A percentile compares a stretch with the other conserved stretches of the same genome.
Evolutionary conservation across 2,329 filamentous ascomycete genomes (phyloP).

Genomic region (Pestalotiopsis sp.): DNA sequence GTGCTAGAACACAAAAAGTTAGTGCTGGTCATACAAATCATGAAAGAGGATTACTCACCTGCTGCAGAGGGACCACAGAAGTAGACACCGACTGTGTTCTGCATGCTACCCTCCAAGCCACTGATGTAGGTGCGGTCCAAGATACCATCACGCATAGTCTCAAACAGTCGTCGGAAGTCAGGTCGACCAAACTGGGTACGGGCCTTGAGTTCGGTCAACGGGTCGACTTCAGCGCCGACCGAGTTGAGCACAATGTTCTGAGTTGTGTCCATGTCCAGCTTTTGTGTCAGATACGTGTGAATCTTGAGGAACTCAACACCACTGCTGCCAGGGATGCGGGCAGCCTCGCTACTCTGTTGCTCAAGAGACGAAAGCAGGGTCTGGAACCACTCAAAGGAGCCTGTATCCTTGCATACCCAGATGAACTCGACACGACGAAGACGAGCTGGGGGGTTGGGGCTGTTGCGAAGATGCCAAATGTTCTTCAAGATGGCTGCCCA

Average conservation of each 20-base stretch:
- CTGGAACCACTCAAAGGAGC: conserved; percentile 99
- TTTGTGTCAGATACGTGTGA: conserved; percentile 96
- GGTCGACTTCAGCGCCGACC: conserved; percentile 85
- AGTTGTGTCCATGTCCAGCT: conserved; percentile 86
- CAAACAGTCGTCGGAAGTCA: conserved; percentile 81
- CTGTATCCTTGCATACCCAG: conserved; percentile 96
- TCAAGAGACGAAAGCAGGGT: conserved; percentile 89
- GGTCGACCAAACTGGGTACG: conserved; percentile 95
- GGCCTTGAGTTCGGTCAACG: conserved; percentile 85
- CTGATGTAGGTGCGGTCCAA: conserved; percentile 82
- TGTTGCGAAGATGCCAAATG: conserved; percentile 94
- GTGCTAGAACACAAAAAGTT: conserved; percentile 61
- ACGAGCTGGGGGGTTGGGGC: conserved; percentile 85
- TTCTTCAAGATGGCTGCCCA: conserved; percentile 93
- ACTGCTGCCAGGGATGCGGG: conserved; percentile 67
- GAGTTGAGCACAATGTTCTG: conserved; percentile 98
- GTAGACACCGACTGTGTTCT: conserved; percentile 93
- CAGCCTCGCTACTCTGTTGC: conserved; percentile 74
- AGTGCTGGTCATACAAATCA: not conserved
- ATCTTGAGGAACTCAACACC: conserved; percentile 90
- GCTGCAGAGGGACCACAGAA: conserved; percentile 88
- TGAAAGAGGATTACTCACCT: conserved; percentile 44
- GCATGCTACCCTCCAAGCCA: conserved; percentile 74
- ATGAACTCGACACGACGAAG: conserved; percentile 97
- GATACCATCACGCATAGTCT: conserved; percentile 86